phyloP scores from a whole-genome alignment of 2,329 filamentous ascomycete species.

The Phoma sp. region DNA sequence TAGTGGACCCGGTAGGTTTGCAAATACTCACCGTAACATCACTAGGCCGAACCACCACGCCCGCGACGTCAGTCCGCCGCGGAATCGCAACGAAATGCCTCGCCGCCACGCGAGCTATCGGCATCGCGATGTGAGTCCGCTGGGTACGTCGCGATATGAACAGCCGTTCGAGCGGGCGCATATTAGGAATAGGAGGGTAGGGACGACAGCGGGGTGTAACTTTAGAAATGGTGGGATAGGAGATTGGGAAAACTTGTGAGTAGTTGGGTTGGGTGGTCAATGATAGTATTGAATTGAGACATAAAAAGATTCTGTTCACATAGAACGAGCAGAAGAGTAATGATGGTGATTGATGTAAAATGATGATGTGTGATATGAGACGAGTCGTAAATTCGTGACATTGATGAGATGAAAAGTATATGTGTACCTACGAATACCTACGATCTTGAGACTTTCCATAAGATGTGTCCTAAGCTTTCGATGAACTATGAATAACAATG shows the following conservation, averaged over 20 bases:
- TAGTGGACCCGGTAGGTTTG: not conserved
- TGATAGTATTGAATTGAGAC: too few relatives aligned
- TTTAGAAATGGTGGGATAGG: conserved; percentile 1
- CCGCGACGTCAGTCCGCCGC: conserved; percentile 7
- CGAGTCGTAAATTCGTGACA: too few relatives aligned
- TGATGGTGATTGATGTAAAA: too few relatives aligned
- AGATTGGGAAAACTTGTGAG: conserved; percentile 5
- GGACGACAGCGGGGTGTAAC: not conserved
- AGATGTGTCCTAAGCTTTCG: too few relatives aligned
- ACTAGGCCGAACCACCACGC: not conserved
- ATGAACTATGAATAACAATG: too few relatives aligned
- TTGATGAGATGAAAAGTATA: too few relatives aligned
- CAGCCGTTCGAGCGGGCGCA: conserved; percentile 1
- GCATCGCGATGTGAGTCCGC: conserved; percentile 9
- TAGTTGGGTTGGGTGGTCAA: too few relatives aligned
- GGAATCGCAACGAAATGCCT: conserved; percentile 4
- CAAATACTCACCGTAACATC: not conserved
- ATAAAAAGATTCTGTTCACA: too few relatives aligned
- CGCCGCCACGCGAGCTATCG: not conserved
- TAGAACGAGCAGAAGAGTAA: too few relatives aligned
- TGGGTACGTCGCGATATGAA: conserved; percentile 6
- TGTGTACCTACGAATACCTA: too few relatives aligned
- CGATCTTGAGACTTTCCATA: too few relatives aligned
- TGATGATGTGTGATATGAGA: too few relatives aligned
- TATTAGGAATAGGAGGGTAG: not conserved